Conservation (phyloP, 2,329 filamentous ascomycete genomes). For the Cladosporium sp. region DNA sequence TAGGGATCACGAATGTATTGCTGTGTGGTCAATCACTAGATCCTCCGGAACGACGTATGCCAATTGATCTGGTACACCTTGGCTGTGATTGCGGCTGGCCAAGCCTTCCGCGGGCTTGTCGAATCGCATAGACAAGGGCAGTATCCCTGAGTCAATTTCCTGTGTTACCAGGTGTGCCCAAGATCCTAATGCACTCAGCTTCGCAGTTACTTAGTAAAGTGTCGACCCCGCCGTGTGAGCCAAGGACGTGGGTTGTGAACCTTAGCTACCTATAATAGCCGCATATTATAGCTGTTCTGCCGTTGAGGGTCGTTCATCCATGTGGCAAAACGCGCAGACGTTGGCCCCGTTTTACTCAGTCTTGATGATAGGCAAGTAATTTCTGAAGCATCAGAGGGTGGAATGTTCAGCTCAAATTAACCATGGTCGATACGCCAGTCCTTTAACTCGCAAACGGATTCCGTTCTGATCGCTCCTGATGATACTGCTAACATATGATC, state of each 20-base stretch:
- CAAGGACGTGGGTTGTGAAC: not conserved
- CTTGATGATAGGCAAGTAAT: not conserved
- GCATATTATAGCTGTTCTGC: not conserved
- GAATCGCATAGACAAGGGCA: not conserved
- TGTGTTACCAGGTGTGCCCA: not conserved
- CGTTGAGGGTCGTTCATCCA: not conserved
- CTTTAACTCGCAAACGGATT: not conserved
- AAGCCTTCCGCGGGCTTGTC: not conserved
- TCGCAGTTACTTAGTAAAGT: not conserved
- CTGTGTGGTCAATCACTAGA: not conserved
- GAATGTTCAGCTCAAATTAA: not conserved
- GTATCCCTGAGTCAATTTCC: not conserved
- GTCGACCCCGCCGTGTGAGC: not conserved
- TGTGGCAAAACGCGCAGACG: not conserved
- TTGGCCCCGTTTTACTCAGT: not conserved
- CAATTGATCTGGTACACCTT: not conserved
- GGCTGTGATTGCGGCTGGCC: not conserved
- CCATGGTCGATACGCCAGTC: not conserved
- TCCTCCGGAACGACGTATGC: not conserved
- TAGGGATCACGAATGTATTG: not conserved
- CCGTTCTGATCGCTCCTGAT: not conserved
- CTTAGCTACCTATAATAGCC: not conserved
- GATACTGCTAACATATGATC: not conserved
- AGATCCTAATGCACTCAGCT: not conserved
- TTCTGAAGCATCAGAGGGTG: not conserved